Base-by-base conservation (phyloP, 176 grass and related monocot species). In the Stipa capillata region DNA sequence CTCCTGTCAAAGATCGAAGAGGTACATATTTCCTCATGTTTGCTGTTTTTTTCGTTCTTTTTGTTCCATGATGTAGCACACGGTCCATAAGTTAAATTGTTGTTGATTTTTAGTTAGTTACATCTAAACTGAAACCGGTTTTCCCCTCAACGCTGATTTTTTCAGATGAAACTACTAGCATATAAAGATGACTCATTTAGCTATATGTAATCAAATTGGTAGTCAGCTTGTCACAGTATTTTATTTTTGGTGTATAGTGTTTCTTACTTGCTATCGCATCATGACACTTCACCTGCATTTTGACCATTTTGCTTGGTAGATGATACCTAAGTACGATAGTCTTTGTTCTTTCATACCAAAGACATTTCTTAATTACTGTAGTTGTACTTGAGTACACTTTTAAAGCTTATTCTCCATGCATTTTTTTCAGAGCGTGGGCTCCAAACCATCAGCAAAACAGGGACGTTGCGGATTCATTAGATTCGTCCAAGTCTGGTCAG, bases 361-460 rank as follows among this genome's bases (percentile, higher is more conserved):
- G 21, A 28, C 17, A 12, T 4, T 17, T 57, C n/a, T 23, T n/a
- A 67, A 53, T 7, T 34, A 35, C 48, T 76, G n/a, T 49, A 40
- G 6, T 61, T 36, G 32, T 57, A 27, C 16, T 40, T 47, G 14
- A 8, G 29, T 23, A 36, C 61, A 34, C n/a, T 63, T 55, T 3
- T 65, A 35, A 39, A 76, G 15, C 29, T 59, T 20, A 16, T 12
- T 43, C 14, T 54, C 31, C 17, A 6, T 50, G 57, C 20, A 43
- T 80, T 61, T 83, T 79, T 17, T 45, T 2, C 85, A 98, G 92
- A 85, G 60, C 68, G 11, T 33, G 72, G 56, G 62, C 87, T 74
- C 85, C 82, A 29, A 84, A 72, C 14, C 31, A 73, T 87, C 74
- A 33, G 41, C 87, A 72, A 51, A 58, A 44, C 32, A 83, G 63